Percentiles rank a stretch among this genome's conserved stretches.
Evolutionary conservation across 2,329 filamentous ascomycete genomes (phyloP).

Genomic region (Xylariaceae sp.): DNA sequence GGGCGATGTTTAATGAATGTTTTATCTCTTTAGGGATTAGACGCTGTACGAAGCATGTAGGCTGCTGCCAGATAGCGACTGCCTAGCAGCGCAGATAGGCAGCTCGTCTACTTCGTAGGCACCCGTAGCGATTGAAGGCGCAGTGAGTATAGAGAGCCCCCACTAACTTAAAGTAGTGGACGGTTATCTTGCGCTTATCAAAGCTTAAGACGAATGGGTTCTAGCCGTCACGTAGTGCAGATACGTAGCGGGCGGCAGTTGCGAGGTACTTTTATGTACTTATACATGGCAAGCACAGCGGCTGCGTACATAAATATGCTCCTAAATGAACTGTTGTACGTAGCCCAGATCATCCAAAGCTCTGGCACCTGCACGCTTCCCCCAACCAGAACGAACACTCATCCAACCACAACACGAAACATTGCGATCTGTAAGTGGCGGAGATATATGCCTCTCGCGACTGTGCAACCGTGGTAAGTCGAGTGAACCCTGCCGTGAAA

Average conservation of each 20-base stretch:
- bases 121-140: not conserved
- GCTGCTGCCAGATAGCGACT: not conserved
- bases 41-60: not conserved
- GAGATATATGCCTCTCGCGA: not conserved
- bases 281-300: not conserved
- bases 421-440: not conserved
- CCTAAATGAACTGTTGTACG: not conserved
- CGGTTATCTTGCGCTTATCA: not conserved
- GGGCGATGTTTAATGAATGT: not conserved
- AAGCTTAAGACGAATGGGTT: not conserved
- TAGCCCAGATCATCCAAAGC: not conserved
- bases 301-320: not conserved
- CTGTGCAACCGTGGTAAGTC: not conserved
- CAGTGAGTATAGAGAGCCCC: not conserved
- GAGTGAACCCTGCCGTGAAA: not conserved
- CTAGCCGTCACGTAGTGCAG: not conserved
- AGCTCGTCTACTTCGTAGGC: too few relatives aligned
- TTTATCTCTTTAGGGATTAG: not conserved
- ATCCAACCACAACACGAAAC: slow-evolving; percentile 2
- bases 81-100: too few relatives aligned
- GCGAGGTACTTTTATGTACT: not conserved
- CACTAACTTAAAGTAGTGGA: not conserved
- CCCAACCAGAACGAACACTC: not conserved
- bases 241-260: not conserved
- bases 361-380: not conserved